Evolutionary conservation across 1,284 basidiomycete genomes (phyloP), one percentile per base, ranked within the genome.

Genomic region (Coriolopsis trogii): DNA sequence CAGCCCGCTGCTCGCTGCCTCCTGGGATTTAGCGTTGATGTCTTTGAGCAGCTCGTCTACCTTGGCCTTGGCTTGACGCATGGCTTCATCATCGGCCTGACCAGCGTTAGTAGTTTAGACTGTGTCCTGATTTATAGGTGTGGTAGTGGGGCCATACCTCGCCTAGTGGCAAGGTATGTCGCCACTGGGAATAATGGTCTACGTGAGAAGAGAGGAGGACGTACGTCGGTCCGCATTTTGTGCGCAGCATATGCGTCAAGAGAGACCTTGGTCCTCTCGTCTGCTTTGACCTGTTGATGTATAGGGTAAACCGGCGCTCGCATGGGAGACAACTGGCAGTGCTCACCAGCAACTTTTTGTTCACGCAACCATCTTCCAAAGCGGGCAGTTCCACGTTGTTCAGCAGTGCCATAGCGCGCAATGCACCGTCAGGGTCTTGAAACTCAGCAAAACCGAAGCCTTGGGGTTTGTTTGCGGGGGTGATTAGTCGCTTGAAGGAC

Each of bases 401-500:
- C 58, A 98, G 74, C 49, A 95, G 78, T 18, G 81, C 72, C 59
- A 96, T 76, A 41, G 91, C 92, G 54, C 93, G 80, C 56, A 95
- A 71, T 4, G 95, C 93, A 56, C 89, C 85, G 65, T 95, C 91
- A 16, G 94, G 91, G 51, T 93, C 91, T 66, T 94, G 90, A 64
- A 84, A 97, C 66, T 93, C 89, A 31, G 93, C 94, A 68, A 98
- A 98, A 3, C 93, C 95, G 65, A 98, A 98, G 3, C 93, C 93
- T 73, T 95, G 93, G 3, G 93, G 93, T 69, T 95, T 94, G 58
- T 93, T 93, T 10, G 87, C 87, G 6, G 92, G 90, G 0, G 91
- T 93, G 38, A 91, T 90, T 12, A 95, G 84, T 8, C 94, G 85
- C 64, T 96, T 98, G 72, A 97, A 90, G 4, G 89, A 91, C 53